Percentiles rank a stretch among this genome's conserved stretches.
phyloP scores from a whole-genome alignment of 345 rosid genomes.

The Camelina hispida region DNA sequence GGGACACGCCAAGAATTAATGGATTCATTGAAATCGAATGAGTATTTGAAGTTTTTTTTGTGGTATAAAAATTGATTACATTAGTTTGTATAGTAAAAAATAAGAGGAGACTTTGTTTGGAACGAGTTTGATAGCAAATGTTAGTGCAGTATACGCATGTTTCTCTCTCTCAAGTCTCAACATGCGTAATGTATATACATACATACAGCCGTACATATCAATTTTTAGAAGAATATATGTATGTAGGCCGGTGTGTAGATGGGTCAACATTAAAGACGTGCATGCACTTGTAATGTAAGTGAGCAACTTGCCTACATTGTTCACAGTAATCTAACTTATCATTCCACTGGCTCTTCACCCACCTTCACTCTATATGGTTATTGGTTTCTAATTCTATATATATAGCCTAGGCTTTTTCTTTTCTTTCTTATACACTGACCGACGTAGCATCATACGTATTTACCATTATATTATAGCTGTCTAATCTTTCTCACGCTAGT shows the following conservation, averaged over 20 bases:
- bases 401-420: not conserved
- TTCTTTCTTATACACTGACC: too few species aligned
- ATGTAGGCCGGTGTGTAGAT: constrained; percentile 42
- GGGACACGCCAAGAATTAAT: not conserved
- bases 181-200: not conserved
- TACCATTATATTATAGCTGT: not conserved
- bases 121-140: constrained; percentile 10
- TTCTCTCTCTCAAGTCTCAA: not conserved
- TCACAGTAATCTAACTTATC: constrained; percentile 43
- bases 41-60: not conserved
- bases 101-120: not conserved
- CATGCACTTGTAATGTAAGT: constrained; percentile 40
- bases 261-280: constrained; percentile 43
- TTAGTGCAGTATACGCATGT: not conserved
- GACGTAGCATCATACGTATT: constrained; percentile 10
- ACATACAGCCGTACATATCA: constrained; percentile 12
- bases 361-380: constrained; percentile 36
- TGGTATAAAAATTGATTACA: not conserved
- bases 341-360: constrained; percentile 31
- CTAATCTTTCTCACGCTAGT: constrained; percentile 1
- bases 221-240: constrained; percentile 4
- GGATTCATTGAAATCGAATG: not conserved
- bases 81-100: not conserved
- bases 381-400: constrained; percentile 19
- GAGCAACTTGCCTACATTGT: constrained; percentile 41